Evolutionary conservation across 2,329 filamentous ascomycete genomes (phyloP).

Genomic region (Fusarium nelsonii): DNA sequence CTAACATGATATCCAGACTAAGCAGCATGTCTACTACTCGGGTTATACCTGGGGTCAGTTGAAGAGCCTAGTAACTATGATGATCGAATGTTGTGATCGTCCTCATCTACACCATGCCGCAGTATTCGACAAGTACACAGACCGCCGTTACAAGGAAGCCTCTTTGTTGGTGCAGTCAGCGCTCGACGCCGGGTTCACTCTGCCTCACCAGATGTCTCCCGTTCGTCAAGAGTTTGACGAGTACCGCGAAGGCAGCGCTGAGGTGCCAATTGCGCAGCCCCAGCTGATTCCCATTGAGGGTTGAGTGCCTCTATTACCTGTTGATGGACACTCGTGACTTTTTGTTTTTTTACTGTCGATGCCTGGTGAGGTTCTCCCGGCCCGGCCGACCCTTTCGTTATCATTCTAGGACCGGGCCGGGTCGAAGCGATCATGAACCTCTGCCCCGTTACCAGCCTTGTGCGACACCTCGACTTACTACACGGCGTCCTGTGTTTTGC

Average conservation of each 20-base stretch:
- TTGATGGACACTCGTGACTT: slow-evolving; percentile 13
- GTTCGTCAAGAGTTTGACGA: slow-evolving; percentile 50
- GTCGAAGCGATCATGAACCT: slow-evolving; percentile 12
- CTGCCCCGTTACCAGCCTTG: slow-evolving; percentile 11
- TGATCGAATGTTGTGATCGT: slow-evolving; percentile 88
- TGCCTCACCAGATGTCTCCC: slow-evolving; percentile 59
- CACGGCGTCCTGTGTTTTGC: slow-evolving; percentile 15
- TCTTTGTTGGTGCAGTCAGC: slow-evolving; percentile 83
- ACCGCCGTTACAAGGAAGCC: slow-evolving; percentile 87
- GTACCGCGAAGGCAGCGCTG: slow-evolving; percentile 42
- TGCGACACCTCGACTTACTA: slow-evolving; percentile 10
- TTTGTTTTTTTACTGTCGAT: slow-evolving; percentile 19
- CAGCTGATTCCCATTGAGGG: slow-evolving; percentile 52
- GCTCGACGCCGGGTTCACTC: slow-evolving; percentile 70
- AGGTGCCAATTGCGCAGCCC: slow-evolving; percentile 47
- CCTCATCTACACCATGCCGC: slow-evolving; percentile 85
- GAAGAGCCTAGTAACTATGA: slow-evolving; percentile 78
- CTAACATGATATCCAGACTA: slow-evolving; percentile 69
- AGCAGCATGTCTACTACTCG: slow-evolving; percentile 89
- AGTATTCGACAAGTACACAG: slow-evolving; percentile 92
- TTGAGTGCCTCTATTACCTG: slow-evolving; percentile 30
- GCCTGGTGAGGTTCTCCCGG: slow-evolving; percentile 17
- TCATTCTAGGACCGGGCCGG: slow-evolving; percentile 35
- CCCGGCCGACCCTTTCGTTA: slow-evolving; percentile 10
- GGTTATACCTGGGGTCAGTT: slow-evolving; percentile 92